Percentiles rank a stretch among this genome's conserved stretches.
These are phyloP conservation scores for Apiospora kogelbergensis DNA, from an alignment of 2,329 filamentous ascomycete species.

Conservation along the genomic window DNA sequence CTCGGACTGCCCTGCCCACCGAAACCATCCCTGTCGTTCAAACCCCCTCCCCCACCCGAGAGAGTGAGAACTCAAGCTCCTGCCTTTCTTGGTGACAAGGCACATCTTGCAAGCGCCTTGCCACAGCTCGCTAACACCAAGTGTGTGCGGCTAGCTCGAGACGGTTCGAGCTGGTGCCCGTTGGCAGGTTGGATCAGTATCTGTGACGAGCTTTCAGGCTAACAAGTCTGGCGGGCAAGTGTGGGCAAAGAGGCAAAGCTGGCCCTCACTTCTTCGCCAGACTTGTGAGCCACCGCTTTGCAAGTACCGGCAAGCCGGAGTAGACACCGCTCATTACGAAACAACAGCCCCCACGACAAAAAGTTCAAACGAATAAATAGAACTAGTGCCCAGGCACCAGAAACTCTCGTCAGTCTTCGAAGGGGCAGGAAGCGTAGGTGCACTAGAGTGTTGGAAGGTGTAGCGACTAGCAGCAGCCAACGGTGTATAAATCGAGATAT, in stretches of 20 bases:
- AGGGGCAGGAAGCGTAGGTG: not conserved
- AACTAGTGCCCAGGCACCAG: not conserved
- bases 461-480: not conserved
- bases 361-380: not conserved
- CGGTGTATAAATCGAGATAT: not conserved
- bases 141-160: not conserved
- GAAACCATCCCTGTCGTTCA: not conserved
- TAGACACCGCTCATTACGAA: conserved; percentile 3
- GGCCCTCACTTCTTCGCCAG: not conserved
- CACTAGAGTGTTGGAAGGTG: not conserved
- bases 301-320: not conserved
- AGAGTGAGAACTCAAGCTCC: not conserved
- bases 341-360: not conserved
- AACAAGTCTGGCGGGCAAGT: not conserved
- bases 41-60: not conserved
- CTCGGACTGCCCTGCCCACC: not conserved
- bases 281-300: not conserved
- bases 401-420: not conserved
- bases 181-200: not conserved
- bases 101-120: conserved; percentile 4
- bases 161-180: conserved; percentile 6
- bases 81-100: conserved; percentile 4
- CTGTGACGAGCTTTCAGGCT: not conserved
- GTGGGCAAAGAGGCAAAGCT: not conserved
- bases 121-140: not conserved